Percentiles rank a stretch among this genome's conserved stretches.
Conservation (phyloP, 2,329 filamentous ascomycete genomes). For the Cladosporium sp. region DNA sequence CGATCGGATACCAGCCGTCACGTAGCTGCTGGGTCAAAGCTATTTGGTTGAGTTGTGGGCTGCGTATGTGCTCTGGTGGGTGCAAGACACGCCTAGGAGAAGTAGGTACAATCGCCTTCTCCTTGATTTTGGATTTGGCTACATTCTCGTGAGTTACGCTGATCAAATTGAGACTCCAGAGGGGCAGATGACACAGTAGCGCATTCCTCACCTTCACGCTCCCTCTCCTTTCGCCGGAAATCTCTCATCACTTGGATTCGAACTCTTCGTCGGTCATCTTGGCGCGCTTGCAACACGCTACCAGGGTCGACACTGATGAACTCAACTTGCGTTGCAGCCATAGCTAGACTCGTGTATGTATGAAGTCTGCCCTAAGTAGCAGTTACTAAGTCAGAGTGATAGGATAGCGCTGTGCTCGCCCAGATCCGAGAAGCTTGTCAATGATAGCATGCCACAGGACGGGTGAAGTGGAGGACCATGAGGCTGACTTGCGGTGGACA, state of each 20-base stretch:
- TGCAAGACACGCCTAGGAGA: background rate
- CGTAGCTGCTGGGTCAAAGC: constrained; percentile 4
- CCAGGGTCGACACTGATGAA: constrained; percentile 6
- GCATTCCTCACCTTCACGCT: background rate
- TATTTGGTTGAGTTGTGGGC: constrained; percentile 3
- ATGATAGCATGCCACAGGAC: background rate
- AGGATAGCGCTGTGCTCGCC: background rate
- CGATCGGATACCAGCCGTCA: constrained; percentile 5
- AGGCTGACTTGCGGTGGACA: background rate
- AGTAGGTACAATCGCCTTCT: background rate
- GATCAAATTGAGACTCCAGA: too few relatives aligned
- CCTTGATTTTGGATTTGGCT: too few relatives aligned
- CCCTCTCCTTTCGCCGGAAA: constrained; percentile 4
- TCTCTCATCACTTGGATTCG: constrained; percentile 8
- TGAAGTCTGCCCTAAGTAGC: background rate
- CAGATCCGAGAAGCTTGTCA: background rate
- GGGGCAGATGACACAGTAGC: too few relatives aligned
- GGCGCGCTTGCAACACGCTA: background rate
- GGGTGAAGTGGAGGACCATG: background rate
- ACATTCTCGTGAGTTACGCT: too few relatives aligned
- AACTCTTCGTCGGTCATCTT: background rate
- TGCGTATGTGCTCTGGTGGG: background rate
- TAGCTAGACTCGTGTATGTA: background rate
- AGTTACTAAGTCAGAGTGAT: background rate
- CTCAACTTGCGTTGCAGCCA: constrained; percentile 1